Evolutionary conservation across 441 rosid genomes (phyloP).

Genomic region (Mallotus repandus): DNA sequence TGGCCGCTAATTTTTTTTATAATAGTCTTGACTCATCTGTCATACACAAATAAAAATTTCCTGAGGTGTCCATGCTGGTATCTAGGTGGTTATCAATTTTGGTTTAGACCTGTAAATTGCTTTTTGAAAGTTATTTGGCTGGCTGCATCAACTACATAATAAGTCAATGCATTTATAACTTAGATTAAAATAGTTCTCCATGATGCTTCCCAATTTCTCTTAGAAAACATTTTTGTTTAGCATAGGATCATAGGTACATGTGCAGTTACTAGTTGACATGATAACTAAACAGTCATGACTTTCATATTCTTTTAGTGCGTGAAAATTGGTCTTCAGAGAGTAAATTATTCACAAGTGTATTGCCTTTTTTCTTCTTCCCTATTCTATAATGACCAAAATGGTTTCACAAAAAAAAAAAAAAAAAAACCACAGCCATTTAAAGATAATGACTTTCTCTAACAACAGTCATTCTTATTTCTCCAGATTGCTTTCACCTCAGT

Average conservation of each 20-base stretch:
- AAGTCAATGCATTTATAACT: too few relatives aligned
- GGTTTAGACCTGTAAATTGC: not conserved
- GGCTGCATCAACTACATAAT: not conserved
- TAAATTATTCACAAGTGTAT: too few relatives aligned
- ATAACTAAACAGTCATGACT: not conserved
- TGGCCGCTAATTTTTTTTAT: not conserved
- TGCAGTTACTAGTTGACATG: not conserved
- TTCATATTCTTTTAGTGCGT: not conserved
- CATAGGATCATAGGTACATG: not conserved
- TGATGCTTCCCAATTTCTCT: not conserved
- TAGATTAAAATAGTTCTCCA: not conserved
- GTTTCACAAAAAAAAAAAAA: too few relatives aligned
- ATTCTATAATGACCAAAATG: not conserved
- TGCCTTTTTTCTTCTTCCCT: not conserved
- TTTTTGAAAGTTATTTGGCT: not conserved
- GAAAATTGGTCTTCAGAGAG: too few relatives aligned
- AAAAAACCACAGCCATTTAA: not conserved
- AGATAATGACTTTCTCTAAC: conserved; percentile 19
- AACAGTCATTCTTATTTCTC: conserved; percentile 22
- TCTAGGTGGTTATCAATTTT: not conserved
- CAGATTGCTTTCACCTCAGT: conserved; percentile 90
- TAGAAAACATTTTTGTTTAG: not conserved
- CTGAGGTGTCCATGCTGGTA: not conserved
- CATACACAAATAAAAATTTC: not conserved
- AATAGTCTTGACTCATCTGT: not conserved